These are phyloP conservation scores for Nakazawaea ambrosiae DNA, from an alignment of 805 yeast species.

Conservation along the genomic window DNA sequence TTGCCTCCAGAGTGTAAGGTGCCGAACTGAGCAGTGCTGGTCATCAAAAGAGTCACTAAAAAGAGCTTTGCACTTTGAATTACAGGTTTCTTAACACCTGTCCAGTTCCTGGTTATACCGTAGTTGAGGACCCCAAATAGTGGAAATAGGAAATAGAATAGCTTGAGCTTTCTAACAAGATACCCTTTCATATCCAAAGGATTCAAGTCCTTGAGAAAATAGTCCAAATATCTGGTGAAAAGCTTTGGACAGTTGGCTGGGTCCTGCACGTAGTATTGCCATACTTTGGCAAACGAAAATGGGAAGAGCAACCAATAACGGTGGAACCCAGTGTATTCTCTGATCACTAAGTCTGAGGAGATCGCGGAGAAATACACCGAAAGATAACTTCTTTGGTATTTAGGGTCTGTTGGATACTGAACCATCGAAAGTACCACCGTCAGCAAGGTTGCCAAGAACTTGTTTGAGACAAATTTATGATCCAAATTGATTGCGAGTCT, in stretches of 20 bases:
- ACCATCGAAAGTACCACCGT: slow-evolving; percentile 3
- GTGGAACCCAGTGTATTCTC: not conserved
- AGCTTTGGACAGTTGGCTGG: slow-evolving; percentile 2
- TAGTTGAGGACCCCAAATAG: not conserved
- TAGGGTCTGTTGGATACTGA: slow-evolving; percentile 5
- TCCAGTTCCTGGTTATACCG: not conserved
- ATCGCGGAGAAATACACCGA: slow-evolving; percentile 8
- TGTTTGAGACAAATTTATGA: not conserved
- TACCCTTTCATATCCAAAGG: not conserved
- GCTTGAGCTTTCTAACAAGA: not conserved
- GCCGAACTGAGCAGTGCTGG: not conserved
- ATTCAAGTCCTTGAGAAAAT: not conserved
- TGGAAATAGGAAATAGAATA: not conserved
- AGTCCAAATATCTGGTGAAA: slow-evolving; percentile 1
- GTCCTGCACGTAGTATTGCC: slow-evolving; percentile 5
- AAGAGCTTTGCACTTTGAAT: not conserved
- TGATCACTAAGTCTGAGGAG: not conserved
- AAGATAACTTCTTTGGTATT: slow-evolving; percentile 8
- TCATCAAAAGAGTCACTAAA: not conserved
- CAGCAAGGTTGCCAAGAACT: not conserved
- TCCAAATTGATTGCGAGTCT: too few species aligned
- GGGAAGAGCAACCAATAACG: slow-evolving; percentile 10
- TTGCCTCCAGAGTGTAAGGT: not conserved
- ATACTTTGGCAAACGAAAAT: slow-evolving; percentile 9
- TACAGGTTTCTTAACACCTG: not conserved